A percentile compares a stretch with the other conserved stretches of the same genome.
These are phyloP conservation scores for Ogataea saltuana DNA, from an alignment of 805 yeast genomes.

Conservation along the genomic window DNA sequence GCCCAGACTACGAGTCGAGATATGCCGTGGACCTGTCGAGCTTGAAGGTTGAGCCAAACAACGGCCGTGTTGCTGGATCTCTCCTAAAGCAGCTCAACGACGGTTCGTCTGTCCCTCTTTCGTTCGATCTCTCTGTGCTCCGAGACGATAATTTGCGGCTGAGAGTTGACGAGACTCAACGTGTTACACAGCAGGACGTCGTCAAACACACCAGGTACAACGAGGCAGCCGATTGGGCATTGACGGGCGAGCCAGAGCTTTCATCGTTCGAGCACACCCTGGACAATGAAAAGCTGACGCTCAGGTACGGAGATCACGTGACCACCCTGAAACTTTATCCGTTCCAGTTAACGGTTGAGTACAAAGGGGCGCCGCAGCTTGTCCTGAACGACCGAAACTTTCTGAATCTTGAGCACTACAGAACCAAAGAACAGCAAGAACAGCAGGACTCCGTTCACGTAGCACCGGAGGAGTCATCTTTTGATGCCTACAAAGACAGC, in stretches of 20 bases:
- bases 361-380: constrained; percentile 49
- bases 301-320: constrained; percentile 45
- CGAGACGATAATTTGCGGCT: constrained; percentile 62
- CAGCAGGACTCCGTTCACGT: constrained; percentile 41
- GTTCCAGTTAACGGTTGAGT: constrained; percentile 49
- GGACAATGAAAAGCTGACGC: constrained; percentile 22
- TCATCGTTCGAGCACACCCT: constrained; percentile 26
- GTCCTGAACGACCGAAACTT: constrained; percentile 68
- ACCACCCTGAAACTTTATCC: constrained; percentile 48
- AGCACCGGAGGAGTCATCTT: constrained; percentile 60
- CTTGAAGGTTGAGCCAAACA: constrained; percentile 29
- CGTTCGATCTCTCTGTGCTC: constrained; percentile 58
- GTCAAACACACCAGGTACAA: constrained; percentile 53
- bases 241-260: constrained; percentile 35
- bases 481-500: constrained; percentile 67
- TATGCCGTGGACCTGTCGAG: constrained; percentile 43
- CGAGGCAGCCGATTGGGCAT: constrained; percentile 61
- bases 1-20: constrained; percentile 34
- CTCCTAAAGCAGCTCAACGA: constrained; percentile 47
- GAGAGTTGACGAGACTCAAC: constrained; percentile 61
- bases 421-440: constrained; percentile 47
- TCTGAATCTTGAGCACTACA: constrained; percentile 80
- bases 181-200: constrained; percentile 22
- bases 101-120: constrained; percentile 46
- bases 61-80: constrained; percentile 44